These are phyloP conservation scores for Populus deltoides DNA, from an alignment of 345 rosid species.

Conservation along the genomic window DNA sequence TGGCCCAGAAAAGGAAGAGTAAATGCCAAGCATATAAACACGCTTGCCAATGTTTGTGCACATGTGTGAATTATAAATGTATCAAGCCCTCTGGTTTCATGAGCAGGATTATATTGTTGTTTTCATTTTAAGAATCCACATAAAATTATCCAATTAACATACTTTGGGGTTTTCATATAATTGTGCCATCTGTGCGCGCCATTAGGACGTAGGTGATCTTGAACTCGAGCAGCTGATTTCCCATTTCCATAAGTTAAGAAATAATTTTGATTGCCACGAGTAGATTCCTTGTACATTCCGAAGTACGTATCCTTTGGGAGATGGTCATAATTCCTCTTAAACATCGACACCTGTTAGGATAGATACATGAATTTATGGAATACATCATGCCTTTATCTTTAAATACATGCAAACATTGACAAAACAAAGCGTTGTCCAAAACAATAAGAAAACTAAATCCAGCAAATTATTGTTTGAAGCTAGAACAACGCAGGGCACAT, in stretches of 20 bases:
- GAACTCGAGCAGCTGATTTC: conserved; percentile 93
- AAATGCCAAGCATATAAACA: neutral
- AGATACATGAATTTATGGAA: neutral
- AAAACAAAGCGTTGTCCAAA: neutral
- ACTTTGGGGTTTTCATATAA: conserved; percentile 79
- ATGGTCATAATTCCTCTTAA: conserved; percentile 94
- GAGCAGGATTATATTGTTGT: neutral
- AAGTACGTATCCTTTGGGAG: conserved; percentile 81
- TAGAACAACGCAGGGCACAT: neutral
- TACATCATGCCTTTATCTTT: neutral
- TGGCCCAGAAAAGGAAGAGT: neutral
- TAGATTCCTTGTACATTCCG: conserved; percentile 75
- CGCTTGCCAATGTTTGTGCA: neutral
- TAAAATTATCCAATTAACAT: conserved; percentile 18
- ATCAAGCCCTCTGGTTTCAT: neutral
- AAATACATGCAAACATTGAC: neutral
- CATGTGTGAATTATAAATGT: too few species aligned
- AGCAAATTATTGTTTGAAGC: neutral
- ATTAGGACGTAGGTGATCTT: conserved; percentile 90
- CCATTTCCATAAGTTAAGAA: conserved; percentile 96
- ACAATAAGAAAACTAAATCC: neutral
- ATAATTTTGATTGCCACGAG: conserved; percentile 89
- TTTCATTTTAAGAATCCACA: neutral
- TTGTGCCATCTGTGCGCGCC: conserved; percentile 99
- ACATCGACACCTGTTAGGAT: conserved; percentile 69